These are phyloP conservation scores for Hypoxylon fuscum DNA, from an alignment of 495 filamentous ascomycete genomes.

Conservation along the genomic window DNA sequence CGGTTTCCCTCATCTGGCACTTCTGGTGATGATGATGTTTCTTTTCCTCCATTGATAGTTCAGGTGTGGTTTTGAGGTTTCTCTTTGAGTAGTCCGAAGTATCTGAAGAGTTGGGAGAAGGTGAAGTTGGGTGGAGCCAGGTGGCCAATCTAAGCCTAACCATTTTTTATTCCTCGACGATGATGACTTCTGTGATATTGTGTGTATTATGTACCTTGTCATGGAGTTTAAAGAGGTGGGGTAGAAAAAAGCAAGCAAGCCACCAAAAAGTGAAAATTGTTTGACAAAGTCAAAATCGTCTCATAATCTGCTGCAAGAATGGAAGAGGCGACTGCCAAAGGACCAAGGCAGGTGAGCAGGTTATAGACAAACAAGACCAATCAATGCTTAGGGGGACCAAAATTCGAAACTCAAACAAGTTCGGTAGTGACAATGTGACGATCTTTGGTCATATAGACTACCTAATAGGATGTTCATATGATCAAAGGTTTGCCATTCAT, in stretches of 20 bases:
- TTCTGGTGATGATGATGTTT: conserved; percentile 14
- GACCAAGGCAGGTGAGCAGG: conserved; percentile 1
- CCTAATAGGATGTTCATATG: conserved; percentile 5
- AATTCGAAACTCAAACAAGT: conserved; percentile 2
- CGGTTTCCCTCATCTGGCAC: conserved; percentile 7
- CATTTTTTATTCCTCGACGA: conserved; percentile 41
- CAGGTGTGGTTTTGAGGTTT: conserved; percentile 26
- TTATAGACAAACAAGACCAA: conserved; percentile 22
- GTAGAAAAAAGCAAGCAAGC: conserved; percentile 17
- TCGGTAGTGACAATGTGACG: neutral
- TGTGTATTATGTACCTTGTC: neutral
- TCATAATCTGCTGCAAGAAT: conserved; percentile 1
- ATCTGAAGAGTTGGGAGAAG: conserved; percentile 22
- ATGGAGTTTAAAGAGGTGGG: neutral
- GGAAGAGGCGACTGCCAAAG: conserved; percentile 5
- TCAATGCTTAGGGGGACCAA: conserved; percentile 4
- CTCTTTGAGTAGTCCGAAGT: conserved; percentile 46
- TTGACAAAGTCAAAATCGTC: conserved; percentile 2
- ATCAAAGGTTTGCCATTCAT: conserved; percentile 20
- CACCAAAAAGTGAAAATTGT: conserved; percentile 12
- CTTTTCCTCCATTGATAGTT: conserved; percentile 18
- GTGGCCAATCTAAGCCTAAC: conserved; percentile 45
- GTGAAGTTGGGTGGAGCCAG: conserved; percentile 43
- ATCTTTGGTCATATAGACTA: conserved; percentile 10
- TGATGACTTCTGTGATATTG: conserved; percentile 18